A percentile compares a stretch with the other conserved stretches of the same genome.
phyloP scores from a whole-genome alignment of 108 stramenopile genomes.

The Cyclotella baltica region DNA sequence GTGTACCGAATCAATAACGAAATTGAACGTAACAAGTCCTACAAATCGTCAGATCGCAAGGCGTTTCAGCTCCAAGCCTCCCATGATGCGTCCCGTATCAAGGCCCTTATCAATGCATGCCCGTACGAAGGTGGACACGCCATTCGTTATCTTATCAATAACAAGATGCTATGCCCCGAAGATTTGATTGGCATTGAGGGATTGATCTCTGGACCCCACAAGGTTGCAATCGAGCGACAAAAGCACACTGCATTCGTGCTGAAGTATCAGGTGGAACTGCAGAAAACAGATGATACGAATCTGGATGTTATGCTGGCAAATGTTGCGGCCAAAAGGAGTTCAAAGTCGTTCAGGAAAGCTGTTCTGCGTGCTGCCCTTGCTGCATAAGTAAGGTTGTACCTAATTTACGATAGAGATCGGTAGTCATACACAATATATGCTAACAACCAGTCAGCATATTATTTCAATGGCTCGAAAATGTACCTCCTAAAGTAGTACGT shows the following conservation, averaged over 20 bases:
- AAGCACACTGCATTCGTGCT: background rate
- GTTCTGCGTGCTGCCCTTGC: background rate
- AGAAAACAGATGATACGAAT: background rate
- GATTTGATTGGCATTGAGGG: background rate
- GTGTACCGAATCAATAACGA: background rate
- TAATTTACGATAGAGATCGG: background rate
- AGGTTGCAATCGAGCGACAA: background rate
- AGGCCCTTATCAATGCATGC: background rate
- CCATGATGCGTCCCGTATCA: background rate
- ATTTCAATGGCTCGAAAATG: too few species aligned
- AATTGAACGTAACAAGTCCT: background rate
- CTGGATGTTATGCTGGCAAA: background rate
- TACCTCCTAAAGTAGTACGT: too few species aligned
- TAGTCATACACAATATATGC: too few species aligned
- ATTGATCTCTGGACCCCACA: background rate
- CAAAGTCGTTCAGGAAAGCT: background rate
- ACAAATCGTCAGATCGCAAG: background rate
- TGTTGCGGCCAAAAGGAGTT: background rate
- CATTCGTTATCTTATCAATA: background rate
- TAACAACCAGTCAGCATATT: background rate
- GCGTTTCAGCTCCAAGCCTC: background rate
- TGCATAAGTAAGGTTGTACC: too few species aligned
- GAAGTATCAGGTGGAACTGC: background rate
- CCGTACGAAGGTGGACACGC: background rate
- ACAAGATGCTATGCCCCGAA: background rate